phyloP scores from a whole-genome alignment of 2,329 filamentous ascomycete species.

The Cyphellophora europaea region DNA sequence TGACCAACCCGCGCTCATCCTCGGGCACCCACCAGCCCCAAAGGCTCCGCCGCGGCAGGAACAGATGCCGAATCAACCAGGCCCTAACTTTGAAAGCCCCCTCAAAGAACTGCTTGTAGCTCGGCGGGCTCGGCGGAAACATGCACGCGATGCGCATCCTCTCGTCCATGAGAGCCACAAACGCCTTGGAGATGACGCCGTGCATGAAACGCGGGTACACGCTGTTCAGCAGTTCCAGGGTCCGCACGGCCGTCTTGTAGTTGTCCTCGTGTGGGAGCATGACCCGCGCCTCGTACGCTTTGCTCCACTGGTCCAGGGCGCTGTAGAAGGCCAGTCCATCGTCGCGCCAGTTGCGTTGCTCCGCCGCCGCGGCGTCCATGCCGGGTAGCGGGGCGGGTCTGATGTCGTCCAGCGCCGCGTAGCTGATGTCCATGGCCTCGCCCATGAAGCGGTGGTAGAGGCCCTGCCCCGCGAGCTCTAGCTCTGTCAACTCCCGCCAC shows the following conservation, averaged over 20 bases:
- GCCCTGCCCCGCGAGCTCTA: constrained; percentile 56
- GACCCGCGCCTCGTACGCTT: constrained; percentile 44
- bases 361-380: neutral
- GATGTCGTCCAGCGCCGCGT: constrained; percentile 12
- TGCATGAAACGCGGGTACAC: constrained; percentile 40
- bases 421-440: constrained; percentile 57
- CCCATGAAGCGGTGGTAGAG: constrained; percentile 59
- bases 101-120: constrained; percentile 32
- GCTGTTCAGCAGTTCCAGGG: constrained; percentile 52
- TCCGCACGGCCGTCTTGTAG: constrained; percentile 40
- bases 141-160: constrained; percentile 56
- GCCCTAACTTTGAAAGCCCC: constrained; percentile 43
- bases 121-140: constrained; percentile 36
- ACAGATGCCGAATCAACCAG: constrained; percentile 47
- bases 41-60: constrained; percentile 44
- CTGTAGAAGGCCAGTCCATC: constrained; percentile 39
- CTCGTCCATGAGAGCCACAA: constrained; percentile 55
- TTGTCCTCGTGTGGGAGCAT: constrained; percentile 38
- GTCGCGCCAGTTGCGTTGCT: constrained; percentile 21
- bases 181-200: constrained; percentile 39
- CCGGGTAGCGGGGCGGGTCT: constrained; percentile 24
- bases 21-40: constrained; percentile 29
- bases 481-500: constrained; percentile 57
- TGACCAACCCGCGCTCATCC: neutral
- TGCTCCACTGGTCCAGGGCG: constrained; percentile 35